phyloP scores from a whole-genome alignment of 2,329 filamentous ascomycete species.

The Sporothrix inflata region DNA sequence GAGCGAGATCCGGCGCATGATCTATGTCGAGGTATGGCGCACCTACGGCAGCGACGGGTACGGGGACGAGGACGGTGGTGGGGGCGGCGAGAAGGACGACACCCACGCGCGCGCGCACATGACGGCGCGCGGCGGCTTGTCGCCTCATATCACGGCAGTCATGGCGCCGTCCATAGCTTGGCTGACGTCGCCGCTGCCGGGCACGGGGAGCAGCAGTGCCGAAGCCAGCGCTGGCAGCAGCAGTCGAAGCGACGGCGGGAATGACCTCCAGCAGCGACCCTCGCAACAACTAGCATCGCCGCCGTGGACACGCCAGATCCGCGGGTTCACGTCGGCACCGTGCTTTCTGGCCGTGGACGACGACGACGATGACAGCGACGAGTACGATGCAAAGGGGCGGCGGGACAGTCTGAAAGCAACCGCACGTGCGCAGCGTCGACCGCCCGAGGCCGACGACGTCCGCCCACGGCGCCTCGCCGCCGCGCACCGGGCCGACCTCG shows the following conservation, averaged over 20 bases:
- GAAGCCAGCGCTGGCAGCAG: neutral
- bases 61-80: neutral
- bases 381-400: neutral
- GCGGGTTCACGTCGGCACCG: neutral
- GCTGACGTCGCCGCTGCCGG: neutral
- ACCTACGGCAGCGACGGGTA: conserved; percentile 24
- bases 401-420: neutral
- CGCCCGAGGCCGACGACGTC: conserved; percentile 15
- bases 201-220: neutral
- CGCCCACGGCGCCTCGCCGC: neutral
- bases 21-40: conserved; percentile 40
- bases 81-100: neutral
- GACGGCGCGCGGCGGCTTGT: neutral
- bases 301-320: neutral
- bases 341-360: neutral
- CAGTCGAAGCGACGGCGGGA: neutral
- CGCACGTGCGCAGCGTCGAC: neutral
- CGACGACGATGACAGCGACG: neutral
- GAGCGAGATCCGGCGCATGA: conserved; percentile 40
- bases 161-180: neutral
- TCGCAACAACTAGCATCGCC: neutral
- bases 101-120: neutral
- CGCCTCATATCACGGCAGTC: conserved; percentile 19
- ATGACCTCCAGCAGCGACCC: neutral
- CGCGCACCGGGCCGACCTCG: neutral